Evolutionary conservation across 805 yeast genomes (phyloP).

Genomic region (Torulaspora indica): DNA sequence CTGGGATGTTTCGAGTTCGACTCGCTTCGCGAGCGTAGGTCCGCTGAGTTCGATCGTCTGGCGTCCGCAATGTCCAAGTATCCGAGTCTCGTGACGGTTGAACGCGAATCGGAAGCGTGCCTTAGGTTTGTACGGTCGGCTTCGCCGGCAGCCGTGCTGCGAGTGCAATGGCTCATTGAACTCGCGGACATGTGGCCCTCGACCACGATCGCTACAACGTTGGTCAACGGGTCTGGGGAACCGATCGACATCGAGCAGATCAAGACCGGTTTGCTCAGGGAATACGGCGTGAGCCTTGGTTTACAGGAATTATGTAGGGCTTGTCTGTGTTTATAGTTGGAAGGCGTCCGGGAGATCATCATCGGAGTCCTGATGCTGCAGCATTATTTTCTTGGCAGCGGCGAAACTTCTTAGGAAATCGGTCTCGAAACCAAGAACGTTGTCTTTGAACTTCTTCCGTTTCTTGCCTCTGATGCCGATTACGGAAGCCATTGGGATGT

Average conservation of each 20-base stretch:
- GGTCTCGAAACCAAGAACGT: slow-evolving; percentile 34
- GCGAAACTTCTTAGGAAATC: slow-evolving; percentile 27
- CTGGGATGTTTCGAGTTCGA: slow-evolving; percentile 26
- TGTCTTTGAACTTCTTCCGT: slow-evolving; percentile 33
- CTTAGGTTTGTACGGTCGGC: background rate
- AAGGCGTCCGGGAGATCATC: slow-evolving; percentile 4
- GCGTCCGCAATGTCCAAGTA: background rate
- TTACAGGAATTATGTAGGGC: slow-evolving; percentile 14
- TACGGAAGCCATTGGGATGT: slow-evolving; percentile 35
- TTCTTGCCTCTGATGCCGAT: slow-evolving; percentile 38
- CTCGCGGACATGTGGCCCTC: slow-evolving; percentile 7
- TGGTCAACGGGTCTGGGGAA: slow-evolving; percentile 2
- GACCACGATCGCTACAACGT: slow-evolving; percentile 2
- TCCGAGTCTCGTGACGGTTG: slow-evolving; percentile 1
- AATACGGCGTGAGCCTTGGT: slow-evolving; percentile 25
- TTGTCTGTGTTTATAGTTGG: slow-evolving; percentile 12
- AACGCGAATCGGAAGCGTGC: background rate
- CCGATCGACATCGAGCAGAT: slow-evolving; percentile 9
- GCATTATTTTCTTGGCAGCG: slow-evolving; percentile 23
- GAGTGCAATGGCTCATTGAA: slow-evolving; percentile 4
- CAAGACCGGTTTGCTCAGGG: slow-evolving; percentile 18
- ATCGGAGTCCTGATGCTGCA: slow-evolving; percentile 5
- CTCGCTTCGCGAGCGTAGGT: slow-evolving; percentile 17
- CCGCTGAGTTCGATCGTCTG: slow-evolving; percentile 7
- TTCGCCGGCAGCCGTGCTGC: background rate